Conservation (phyloP, 306 rosid genomes). For the Alnus glutinosa region DNA sequence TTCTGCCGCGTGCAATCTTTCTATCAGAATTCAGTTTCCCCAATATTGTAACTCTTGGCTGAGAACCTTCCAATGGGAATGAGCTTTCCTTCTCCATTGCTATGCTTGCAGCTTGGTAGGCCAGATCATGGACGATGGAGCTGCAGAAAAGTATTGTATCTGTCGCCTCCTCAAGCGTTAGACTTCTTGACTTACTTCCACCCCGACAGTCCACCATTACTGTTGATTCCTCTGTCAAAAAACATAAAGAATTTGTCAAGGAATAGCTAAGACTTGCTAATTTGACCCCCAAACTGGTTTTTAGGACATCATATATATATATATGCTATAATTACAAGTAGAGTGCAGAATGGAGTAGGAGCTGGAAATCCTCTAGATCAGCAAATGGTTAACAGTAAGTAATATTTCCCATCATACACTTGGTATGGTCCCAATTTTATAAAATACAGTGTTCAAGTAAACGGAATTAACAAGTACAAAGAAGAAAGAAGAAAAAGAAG, state of each 20-base stretch:
- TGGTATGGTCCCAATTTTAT: background rate
- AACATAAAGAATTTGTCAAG: constrained; percentile 33
- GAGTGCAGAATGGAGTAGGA: background rate
- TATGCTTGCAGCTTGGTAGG: constrained; percentile 77
- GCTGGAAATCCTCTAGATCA: constrained; percentile 1
- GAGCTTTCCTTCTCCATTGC: constrained; percentile 75
- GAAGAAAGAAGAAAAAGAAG: background rate
- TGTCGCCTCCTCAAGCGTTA: constrained; percentile 94
- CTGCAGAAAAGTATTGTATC: constrained; percentile 94
- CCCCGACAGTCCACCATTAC: constrained; percentile 69
- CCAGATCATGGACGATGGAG: constrained; percentile 86
- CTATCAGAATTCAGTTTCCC: constrained; percentile 56
- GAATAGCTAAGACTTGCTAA: constrained; percentile 7
- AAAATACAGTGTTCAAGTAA: background rate
- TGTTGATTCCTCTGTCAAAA: constrained; percentile 67
- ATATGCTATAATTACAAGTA: background rate
- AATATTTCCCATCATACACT: background rate
- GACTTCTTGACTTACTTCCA: constrained; percentile 67
- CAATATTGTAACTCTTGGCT: constrained; percentile 71
- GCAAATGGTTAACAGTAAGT: background rate
- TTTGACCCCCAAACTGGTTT: constrained; percentile 23
- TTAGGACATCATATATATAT: background rate
- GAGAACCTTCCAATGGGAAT: constrained; percentile 59
- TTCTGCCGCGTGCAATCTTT: constrained; percentile 53
- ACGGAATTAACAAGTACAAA: background rate